phyloP scores from a whole-genome alignment of 768 basidiomycete species.

The Gyrodon lividus region DNA sequence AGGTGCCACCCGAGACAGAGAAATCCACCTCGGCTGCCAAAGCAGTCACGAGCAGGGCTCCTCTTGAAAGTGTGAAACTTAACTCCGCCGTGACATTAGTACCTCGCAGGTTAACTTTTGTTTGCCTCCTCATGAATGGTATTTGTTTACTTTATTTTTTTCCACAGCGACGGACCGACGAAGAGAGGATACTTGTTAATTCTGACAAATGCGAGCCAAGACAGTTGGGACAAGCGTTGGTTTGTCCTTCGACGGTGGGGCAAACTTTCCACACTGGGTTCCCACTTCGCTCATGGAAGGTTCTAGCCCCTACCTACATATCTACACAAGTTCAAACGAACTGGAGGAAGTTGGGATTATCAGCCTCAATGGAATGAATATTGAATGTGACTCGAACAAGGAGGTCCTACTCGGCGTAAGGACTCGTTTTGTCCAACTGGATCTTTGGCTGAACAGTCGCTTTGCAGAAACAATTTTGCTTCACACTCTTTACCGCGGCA shows the following conservation, averaged over 20 bases:
- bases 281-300: constrained; percentile 4
- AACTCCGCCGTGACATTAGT: constrained; percentile 72
- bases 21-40: constrained; percentile 16
- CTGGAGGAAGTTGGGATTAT: constrained; percentile 81
- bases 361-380: constrained; percentile 79
- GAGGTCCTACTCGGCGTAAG: constrained; percentile 84
- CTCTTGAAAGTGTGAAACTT: constrained; percentile 59
- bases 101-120: constrained; percentile 58
- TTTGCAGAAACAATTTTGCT: constrained; percentile 74
- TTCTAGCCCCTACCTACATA: constrained; percentile 81
- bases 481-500: constrained; percentile 88
- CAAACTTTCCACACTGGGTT: not conserved
- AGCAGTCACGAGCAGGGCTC: constrained; percentile 34
- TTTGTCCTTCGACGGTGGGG: constrained; percentile 81
- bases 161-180: constrained; percentile 68
- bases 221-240: constrained; percentile 82
- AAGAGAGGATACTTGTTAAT: constrained; percentile 85
- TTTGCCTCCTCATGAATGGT: not conserved
- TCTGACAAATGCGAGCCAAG: constrained; percentile 74
- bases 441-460: constrained; percentile 5
- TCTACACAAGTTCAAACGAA: constrained; percentile 84
- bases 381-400: constrained; percentile 85
- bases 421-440: not conserved
- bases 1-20: constrained; percentile 63
- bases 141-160: constrained; percentile 6